Base-by-base conservation (phyloP, 257 asterid genomes). In the Agastache rugosa region DNA sequence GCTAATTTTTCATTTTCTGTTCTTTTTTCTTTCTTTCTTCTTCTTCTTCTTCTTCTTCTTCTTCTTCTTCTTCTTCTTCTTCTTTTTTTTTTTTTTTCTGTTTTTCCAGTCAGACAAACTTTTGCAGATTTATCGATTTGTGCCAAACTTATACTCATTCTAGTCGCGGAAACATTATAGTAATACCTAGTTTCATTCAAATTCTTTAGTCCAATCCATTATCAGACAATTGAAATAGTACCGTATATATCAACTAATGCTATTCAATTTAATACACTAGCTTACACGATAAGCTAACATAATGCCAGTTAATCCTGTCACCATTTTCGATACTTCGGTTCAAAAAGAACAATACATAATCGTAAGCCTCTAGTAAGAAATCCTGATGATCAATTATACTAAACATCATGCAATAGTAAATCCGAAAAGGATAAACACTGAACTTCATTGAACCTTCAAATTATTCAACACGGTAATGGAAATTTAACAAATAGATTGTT, bases 251-350 rank as follows among this genome's bases (percentile, higher is more conserved):
- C 67, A 63, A 66, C 41, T 29, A 27, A 71, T 29, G 79, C 44
- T 73, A 68, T 37, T 63, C 75, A 78, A 59, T 35, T 64, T 78
- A 48, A 50, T 51, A 56, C 23, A 69, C 47, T 22, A 77, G 71
- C 70, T 19, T 39, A 64, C 23, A 44, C 42, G 50, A 60, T 62
- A 54, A 73, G 54, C 63, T 54, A 44, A 69, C 5, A n/a, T 29
- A 48, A n/a, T 5, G 27, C 48, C 34, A 63, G 37, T 56, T 59
- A 74, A 44, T 62, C 51, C 76, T 23, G 20, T 71, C 69, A 19
- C 8, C 35, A 37, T 63, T n/a, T 25, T 62, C 19, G 25, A 58
- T n/a, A 56, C 39, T 55, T 15, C 45, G 15, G 3, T 58, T 65
- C 62, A 75, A 51, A 51, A 45, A 29, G 19, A 15, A 51, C 60